Evolutionary conservation across 441 rosid species (phyloP), one percentile per base, ranked within the genome.

Genomic region (Euphorbia celastroides): DNA sequence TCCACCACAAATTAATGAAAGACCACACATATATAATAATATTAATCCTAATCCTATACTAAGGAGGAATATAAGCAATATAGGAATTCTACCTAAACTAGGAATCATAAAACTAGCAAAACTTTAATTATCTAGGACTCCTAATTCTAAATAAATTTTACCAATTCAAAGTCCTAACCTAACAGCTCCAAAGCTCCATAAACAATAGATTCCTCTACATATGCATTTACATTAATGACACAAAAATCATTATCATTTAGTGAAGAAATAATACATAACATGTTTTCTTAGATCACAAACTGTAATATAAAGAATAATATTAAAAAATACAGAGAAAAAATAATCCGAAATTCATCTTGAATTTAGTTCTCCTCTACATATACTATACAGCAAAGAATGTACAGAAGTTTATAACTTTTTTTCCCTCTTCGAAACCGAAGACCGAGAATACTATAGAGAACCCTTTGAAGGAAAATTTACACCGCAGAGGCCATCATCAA

Each of bases 401-500:
- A 51, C 50, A 44, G 2, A 44, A 10, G 16, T 14, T 44, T 19
- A 44, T 12, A 44, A 7, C 2, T 9, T 9, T 9, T 9, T 38
- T 1, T 9, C 9, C 38, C 9, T 34, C 9, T 34, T 34, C 38
- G 9, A 34, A 34, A 34, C 38, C 38, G 12, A 38, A 38, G 12
- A 38, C 8, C 44, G 12, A 38, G 12, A 38, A 3, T 31, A 31
- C 66, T 31, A 31, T 42, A 22, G 54, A 27, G 64, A 66, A 48
- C 59, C 34, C 54, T 55, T 55, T 42, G 32, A 27, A 17, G 48
- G 42, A 66, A 46, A 31, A 54, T 65, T 57, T 13, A 54, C 56
- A 69, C 34, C 71, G 71, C 66, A 71, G 54, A 66, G 56, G 67
- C 86, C 87, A 25, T 87, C 90, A 60, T 89, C 87, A 2, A 89